Evolutionary conservation across 345 rosid species (phyloP).

Genomic region (Salix caprea): DNA sequence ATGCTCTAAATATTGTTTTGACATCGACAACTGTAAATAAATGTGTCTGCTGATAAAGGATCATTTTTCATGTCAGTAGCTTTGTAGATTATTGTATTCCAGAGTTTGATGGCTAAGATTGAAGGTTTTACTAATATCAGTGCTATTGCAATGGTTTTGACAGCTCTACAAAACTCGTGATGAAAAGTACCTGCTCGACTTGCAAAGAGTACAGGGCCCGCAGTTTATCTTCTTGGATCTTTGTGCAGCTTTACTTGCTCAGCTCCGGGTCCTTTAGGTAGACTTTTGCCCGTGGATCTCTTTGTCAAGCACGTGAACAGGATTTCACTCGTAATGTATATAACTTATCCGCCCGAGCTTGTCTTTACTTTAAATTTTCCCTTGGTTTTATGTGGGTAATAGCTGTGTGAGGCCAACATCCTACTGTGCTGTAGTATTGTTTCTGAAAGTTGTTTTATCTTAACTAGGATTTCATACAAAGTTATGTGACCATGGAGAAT

Average conservation of each 20-base stretch:
- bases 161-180: conserved; percentile 89
- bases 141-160: conserved; percentile 8
- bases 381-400: conserved; percentile 32
- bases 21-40: not conserved
- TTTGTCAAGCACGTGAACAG: conserved; percentile 28
- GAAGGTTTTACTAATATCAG: not conserved
- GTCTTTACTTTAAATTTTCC: conserved; percentile 10
- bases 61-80: not conserved
- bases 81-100: not conserved
- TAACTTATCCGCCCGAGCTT: conserved; percentile 9
- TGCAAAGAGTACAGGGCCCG: conserved; percentile 79
- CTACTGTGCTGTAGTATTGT: conserved; percentile 6
- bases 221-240: conserved; percentile 90
- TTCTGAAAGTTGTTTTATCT: not conserved
- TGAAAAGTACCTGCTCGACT: conserved; percentile 84
- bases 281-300: conserved; percentile 11
- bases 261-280: conserved; percentile 67
- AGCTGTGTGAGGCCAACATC: conserved; percentile 17
- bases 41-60: not conserved
- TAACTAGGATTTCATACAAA: conserved; percentile 7
- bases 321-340: conserved; percentile 22
- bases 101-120: not conserved
- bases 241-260: conserved; percentile 84
- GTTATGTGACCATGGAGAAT: conserved; percentile 12
- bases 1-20: not conserved